Base-by-base conservation (phyloP, 441 rosid species). In the Gossypium gossypioides region DNA sequence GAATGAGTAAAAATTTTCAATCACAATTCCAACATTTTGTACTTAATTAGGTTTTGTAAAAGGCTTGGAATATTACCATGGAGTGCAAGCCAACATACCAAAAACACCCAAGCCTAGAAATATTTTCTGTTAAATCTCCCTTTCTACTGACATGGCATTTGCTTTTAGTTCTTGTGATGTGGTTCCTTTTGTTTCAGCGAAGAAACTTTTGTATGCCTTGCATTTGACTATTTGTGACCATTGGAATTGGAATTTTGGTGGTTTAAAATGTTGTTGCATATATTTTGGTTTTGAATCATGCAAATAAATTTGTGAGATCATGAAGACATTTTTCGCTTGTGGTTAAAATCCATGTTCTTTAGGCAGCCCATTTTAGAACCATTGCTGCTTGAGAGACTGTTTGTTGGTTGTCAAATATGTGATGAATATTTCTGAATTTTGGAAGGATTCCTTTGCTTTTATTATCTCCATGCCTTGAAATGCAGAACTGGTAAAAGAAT, bases 101-200 rank as follows among this genome's bases (percentile, higher is more conserved):
- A 9, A 55, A 69, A 52, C 29, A 52, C 24, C 25, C 29, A 51
- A 32, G 15, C 34, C 50, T 46, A 24, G 37, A 51, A 63, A 16
- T 68, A 51, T 18, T 67, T 68, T 68, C 58, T 51, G 25, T 68
- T 27, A 68, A 48, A 27, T 52, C 48, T 51, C 61, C 50, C 12
- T 52, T 68, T 68, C 18, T 18, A 5, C 2, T 32, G 68, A 24
- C 56, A 7, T 60, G 42, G 16, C 57, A 25, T 72, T 24, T 72
- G 27, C 68, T 60, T 46, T 72, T 72, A 59, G 29, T 72, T 59
- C 18, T 27, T 16, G 24, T 72, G 25, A 46, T 50, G 54, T 22
- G 18, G 12, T 29, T 46, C 29, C 48, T 8, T 24, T 57, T 34
- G 52, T 46, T 13, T 52, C n/a, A 3, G 58, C 12, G 34, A 60